phyloP scores from a whole-genome alignment of 2,329 filamentous ascomycete species.

The Cordyceps fumosorosea region DNA sequence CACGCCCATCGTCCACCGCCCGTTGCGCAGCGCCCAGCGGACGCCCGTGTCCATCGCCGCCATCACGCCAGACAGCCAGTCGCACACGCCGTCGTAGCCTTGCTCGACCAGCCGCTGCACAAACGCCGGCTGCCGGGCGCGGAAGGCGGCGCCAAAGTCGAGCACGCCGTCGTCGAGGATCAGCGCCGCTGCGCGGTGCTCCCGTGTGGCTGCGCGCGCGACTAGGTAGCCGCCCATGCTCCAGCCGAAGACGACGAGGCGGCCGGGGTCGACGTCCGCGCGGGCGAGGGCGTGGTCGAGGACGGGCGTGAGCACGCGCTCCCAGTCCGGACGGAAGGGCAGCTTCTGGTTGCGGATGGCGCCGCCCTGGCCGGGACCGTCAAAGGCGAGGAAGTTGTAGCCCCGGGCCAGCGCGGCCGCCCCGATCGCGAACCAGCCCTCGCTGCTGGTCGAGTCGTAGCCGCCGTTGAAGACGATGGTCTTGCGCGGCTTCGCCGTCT shows the following conservation, averaged over 20 bases:
- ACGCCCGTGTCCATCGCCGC: background rate
- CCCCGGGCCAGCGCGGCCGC: background rate
- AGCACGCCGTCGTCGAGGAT: slow-evolving; percentile 8
- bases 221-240: slow-evolving; percentile 11
- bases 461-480: slow-evolving; percentile 8
- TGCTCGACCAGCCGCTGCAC: background rate
- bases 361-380: slow-evolving; percentile 3
- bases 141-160: slow-evolving; percentile 3
- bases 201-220: background rate
- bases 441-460: slow-evolving; percentile 6
- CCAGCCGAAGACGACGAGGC: background rate
- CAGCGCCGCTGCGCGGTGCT: background rate
- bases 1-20: background rate
- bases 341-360: slow-evolving; percentile 1
- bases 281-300: background rate
- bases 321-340: slow-evolving; percentile 7
- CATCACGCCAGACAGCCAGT: background rate
- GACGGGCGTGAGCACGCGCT: slow-evolving; percentile 1
- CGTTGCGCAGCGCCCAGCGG: slow-evolving; percentile 3
- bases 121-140: background rate
- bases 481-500: background rate
- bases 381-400: slow-evolving; percentile 9
- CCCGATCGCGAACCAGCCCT: slow-evolving; percentile 7
- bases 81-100: background rate
- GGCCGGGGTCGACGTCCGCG: background rate